Conservation (phyloP, 2,329 filamentous ascomycete genomes). For the Botrytis porri region DNA sequence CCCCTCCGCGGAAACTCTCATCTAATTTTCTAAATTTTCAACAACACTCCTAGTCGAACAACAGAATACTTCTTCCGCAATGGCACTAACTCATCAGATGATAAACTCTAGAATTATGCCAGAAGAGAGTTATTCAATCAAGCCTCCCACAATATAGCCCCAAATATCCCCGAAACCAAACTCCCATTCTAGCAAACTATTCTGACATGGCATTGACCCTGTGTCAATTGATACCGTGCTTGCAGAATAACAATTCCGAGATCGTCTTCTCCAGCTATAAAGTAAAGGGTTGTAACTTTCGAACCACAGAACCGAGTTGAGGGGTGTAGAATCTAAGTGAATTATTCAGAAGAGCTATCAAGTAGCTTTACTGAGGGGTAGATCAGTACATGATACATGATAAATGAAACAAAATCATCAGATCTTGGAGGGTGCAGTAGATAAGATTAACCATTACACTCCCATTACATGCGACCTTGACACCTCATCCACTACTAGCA, state of each 20-base stretch:
- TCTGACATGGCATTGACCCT: not conserved
- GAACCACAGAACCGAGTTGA: not conserved
- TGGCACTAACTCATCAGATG: not conserved
- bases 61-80: not conserved
- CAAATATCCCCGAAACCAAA: no score
- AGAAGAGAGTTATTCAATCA: not conserved
- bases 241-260: not conserved
- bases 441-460: not conserved
- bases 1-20: not conserved
- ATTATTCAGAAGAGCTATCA: not conserved
- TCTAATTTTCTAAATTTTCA: not conserved
- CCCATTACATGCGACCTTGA: accelerated
- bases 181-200: not conserved
- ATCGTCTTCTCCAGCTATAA: not conserved
- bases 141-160: not conserved
- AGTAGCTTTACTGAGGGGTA: not conserved
- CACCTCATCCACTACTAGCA: not conserved
- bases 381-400: not conserved
- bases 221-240: accelerated
- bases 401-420: not conserved
- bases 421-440: not conserved
- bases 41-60: not conserved
- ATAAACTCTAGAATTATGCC: not conserved
- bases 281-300: accelerated
- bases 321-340: not conserved